Evolutionary conservation across 495 filamentous ascomycete species (phyloP).

Genomic region (Lindgomyces ingoldianus): DNA sequence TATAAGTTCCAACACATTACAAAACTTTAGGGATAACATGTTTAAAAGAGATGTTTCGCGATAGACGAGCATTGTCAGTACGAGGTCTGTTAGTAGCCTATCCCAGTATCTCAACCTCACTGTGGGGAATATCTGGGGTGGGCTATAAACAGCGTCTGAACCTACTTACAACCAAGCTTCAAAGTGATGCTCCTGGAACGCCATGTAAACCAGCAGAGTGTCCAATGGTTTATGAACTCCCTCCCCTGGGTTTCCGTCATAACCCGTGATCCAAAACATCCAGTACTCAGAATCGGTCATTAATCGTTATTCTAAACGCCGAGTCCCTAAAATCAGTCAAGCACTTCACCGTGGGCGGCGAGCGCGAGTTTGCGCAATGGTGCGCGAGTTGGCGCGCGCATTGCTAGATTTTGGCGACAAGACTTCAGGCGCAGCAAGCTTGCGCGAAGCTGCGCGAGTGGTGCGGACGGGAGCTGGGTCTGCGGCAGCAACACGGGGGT

Average conservation of each 20-base stretch:
- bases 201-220: too few relatives aligned
- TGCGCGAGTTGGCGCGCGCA: conserved; percentile 1
- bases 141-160: too few relatives aligned
- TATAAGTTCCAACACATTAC: too few relatives aligned
- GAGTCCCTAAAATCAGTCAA: not conserved
- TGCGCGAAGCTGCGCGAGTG: conserved; percentile 54
- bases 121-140: not conserved
- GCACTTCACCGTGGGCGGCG: not conserved
- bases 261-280: not conserved
- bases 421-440: conserved; percentile 58
- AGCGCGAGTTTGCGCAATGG: not conserved
- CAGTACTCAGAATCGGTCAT: not conserved
- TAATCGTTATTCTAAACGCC: not conserved
- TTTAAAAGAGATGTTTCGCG: too few relatives aligned
- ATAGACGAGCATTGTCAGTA: too few relatives aligned
- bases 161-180: not conserved
- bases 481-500: conserved; percentile 1
- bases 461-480: conserved; percentile 36
- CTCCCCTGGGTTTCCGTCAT: too few relatives aligned
- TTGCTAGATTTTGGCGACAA: conserved; percentile 83
- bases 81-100: not conserved
- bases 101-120: not conserved
- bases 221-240: too few relatives aligned
- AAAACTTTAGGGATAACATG: too few relatives aligned
- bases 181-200: not conserved